A percentile compares a stretch with the other conserved stretches of the same genome.
Conservation (phyloP, 441 rosid genomes). For the Dalechampia spathulata region DNA sequence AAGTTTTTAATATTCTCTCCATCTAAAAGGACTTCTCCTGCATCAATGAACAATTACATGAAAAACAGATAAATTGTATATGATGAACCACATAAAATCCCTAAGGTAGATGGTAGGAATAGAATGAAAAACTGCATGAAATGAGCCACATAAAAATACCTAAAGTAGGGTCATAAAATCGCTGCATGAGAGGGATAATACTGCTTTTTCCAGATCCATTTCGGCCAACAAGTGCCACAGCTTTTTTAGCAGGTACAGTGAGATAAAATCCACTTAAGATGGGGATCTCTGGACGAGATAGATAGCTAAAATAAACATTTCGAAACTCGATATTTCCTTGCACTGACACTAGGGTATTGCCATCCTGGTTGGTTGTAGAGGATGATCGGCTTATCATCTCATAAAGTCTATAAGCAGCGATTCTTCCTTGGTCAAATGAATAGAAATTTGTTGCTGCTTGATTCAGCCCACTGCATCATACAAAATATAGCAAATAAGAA, state of each 20-base stretch:
- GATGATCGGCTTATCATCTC: slow-evolving; percentile 98
- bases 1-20: slow-evolving; percentile 91
- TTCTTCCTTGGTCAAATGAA: slow-evolving; percentile 97
- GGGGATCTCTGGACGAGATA: slow-evolving; percentile 97
- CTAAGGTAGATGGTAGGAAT: slow-evolving; percentile 44
- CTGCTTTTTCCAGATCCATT: slow-evolving; percentile 99
- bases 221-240: slow-evolving; percentile 98
- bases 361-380: slow-evolving; percentile 66
- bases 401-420: slow-evolving; percentile 95
- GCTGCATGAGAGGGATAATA: slow-evolving; percentile 94
- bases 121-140: slow-evolving; percentile 7
- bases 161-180: slow-evolving; percentile 98
- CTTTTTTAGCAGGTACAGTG: slow-evolving; percentile 92
- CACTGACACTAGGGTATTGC: slow-evolving; percentile 45
- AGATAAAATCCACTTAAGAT: slow-evolving; percentile 97
- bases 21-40: slow-evolving; percentile 99
- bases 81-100: slow-evolving; percentile 28
- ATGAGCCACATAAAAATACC: slow-evolving; percentile 37
- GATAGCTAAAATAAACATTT: slow-evolving; percentile 96
- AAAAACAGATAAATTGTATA: slow-evolving; percentile 4
- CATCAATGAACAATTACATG: slow-evolving; percentile 22
- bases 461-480: slow-evolving; percentile 72
- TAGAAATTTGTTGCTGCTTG: slow-evolving; percentile 99
- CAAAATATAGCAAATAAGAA: slow-evolving; percentile 19
- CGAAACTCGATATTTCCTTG: slow-evolving; percentile 97